phyloP scores from a whole-genome alignment of 768 basidiomycete species.

The Collybiopsis luxurians region DNA sequence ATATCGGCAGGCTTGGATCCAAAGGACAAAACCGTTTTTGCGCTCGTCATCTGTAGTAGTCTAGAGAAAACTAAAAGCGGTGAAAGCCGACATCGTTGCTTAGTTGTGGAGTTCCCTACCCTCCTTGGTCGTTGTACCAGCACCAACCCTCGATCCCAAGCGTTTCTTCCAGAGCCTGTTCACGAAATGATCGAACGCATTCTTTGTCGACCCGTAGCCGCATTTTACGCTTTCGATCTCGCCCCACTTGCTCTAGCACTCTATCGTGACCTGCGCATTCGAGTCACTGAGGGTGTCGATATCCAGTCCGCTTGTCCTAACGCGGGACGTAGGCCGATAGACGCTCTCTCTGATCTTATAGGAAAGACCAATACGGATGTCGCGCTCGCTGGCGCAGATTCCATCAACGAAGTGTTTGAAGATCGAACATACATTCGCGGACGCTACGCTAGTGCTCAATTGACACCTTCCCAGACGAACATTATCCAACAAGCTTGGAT shows the following conservation, averaged over 20 bases:
- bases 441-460: conserved; percentile 26
- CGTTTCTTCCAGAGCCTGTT: conserved; percentile 6
- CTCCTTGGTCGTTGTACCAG: conserved; percentile 14
- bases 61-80: background rate
- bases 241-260: conserved; percentile 48
- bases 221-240: conserved; percentile 55
- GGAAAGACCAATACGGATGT: conserved; percentile 27
- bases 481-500: conserved; percentile 48
- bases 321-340: conserved; percentile 33
- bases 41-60: conserved; percentile 44
- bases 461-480: conserved; percentile 21
- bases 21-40: conserved; percentile 35
- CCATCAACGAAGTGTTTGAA: conserved; percentile 34
- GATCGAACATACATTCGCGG: conserved; percentile 25
- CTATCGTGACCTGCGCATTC: conserved; percentile 37
- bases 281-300: conserved; percentile 50
- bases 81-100: conserved; percentile 20
- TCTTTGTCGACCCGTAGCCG: conserved; percentile 37
- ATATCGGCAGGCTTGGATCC: conserved; percentile 48
- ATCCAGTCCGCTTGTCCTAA: conserved; percentile 51
- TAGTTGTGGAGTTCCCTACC: conserved; percentile 31
- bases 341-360: conserved; percentile 38
- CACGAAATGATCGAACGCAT: conserved; percentile 26
- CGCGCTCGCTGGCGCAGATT: conserved; percentile 29
- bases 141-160: conserved; percentile 15